Evolutionary conservation across 257 asterid genomes (phyloP), one percentile per base, ranked within the genome.

Genomic region (Rehmannia glutinosa): DNA sequence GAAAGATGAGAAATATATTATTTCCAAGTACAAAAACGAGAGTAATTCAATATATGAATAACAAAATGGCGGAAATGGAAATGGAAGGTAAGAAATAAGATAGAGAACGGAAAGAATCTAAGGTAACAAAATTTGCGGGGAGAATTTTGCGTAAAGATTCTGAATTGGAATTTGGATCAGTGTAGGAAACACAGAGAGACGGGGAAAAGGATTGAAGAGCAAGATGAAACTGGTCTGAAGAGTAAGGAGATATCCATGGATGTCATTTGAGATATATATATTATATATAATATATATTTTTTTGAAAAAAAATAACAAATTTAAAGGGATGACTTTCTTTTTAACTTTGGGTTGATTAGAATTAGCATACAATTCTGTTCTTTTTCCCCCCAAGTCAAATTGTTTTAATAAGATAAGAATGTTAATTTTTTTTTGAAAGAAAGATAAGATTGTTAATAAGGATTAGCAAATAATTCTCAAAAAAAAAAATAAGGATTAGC

Each of bases 71-170:
- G 71, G 77, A 20, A 73, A 76, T 11, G 27, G n/a, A 16, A 39
- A 41, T 42, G 28, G 62, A 32, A 27, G 12, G 62, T 23, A 15
- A 32, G 28, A 50, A 62, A 5, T 21, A 24, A 71, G 70, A 68
- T 28, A 13, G 42, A 36, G 20, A 65, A 15, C 9, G 62, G 49
- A 47, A 60, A 55, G 47, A 84, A 75, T 75, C 69, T 69, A 71
- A 61, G 20, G 64, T 54, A 49, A 78, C 78, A 76, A 80, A 78
- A 75, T 66, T 43, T 60, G 58, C 45, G 77, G 83, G 47, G 64
- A 65, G 51, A 71, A 23, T 57, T 49, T 57, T 39, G 65, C 39
- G 69, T 17, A 25, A 30, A 66, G 77, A 78, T 71, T 69, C 78
- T n/a, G 71, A 17, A 19, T 30, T 53, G 53, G 80, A 59, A n/a